Conservation (phyloP, 495 filamentous ascomycete genomes). For the Penicillium verhagenii region DNA sequence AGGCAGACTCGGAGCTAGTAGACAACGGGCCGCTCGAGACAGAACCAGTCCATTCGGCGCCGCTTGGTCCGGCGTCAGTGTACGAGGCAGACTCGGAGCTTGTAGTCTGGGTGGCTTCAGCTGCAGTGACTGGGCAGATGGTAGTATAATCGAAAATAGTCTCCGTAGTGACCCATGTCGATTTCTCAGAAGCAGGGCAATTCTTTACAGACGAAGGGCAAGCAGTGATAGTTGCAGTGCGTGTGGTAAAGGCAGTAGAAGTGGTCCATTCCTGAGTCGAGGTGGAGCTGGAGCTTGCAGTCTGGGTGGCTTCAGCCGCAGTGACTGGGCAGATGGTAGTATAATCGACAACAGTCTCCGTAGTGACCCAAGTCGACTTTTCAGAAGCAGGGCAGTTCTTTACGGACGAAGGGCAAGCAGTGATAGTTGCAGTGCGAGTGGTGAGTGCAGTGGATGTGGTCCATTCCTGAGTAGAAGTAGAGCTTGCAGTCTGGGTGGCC, state of each 20-base stretch:
- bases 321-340: slow-evolving; percentile 9
- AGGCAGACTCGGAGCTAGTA: not conserved
- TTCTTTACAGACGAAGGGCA: slow-evolving; percentile 16
- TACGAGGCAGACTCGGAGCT: not conserved
- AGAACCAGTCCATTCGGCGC: not conserved
- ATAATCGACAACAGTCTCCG: slow-evolving; percentile 15
- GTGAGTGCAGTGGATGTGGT: slow-evolving; percentile 15
- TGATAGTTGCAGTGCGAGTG: slow-evolving; percentile 13
- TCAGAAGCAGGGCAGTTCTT: slow-evolving; percentile 20
- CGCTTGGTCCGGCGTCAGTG: not conserved
- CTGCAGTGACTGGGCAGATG: slow-evolving; percentile 1
- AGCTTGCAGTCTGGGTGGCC: slow-evolving; percentile 6
- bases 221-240: slow-evolving; percentile 15
- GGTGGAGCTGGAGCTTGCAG: not conserved
- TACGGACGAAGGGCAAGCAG: slow-evolving; percentile 17
- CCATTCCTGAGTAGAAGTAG: not conserved
- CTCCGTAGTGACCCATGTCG: slow-evolving; percentile 14
- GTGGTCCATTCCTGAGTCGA: slow-evolving; percentile 1
- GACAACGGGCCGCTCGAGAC: not conserved
- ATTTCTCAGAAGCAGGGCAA: slow-evolving; percentile 19
- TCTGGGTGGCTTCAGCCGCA: not conserved
- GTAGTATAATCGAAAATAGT: slow-evolving; percentile 16
- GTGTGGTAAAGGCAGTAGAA: slow-evolving; percentile 15
- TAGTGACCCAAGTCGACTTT: slow-evolving; percentile 13
- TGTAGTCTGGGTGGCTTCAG: not conserved